Evolutionary conservation across 257 asterid species (phyloP).

Genomic region (Primulina eburnea): DNA sequence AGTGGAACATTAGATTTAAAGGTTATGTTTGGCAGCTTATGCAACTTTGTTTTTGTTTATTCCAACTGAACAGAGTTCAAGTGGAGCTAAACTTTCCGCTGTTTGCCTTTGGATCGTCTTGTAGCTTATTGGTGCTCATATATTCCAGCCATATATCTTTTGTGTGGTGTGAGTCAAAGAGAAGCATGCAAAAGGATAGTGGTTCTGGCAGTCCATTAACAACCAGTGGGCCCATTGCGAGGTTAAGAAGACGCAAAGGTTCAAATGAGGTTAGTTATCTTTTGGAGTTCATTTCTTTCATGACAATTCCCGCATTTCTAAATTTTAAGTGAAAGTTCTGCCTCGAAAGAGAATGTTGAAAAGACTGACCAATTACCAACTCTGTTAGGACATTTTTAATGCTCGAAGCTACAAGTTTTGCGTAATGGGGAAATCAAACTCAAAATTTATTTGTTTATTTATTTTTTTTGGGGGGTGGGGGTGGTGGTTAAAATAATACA

Average conservation of each 20-base stretch:
- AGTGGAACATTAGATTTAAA: too few relatives aligned
- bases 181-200: conserved; percentile 46
- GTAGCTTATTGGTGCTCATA: conserved; percentile 10
- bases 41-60: conserved; percentile 23
- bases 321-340: too few relatives aligned
- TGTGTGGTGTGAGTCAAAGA: conserved; percentile 22
- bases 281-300: conserved; percentile 14
- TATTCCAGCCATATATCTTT: conserved; percentile 2
- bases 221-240: conserved; percentile 49
- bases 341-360: too few relatives aligned
- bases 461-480: too few relatives aligned
- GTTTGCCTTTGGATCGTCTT: conserved; percentile 12
- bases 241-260: conserved; percentile 78
- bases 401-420: too few relatives aligned
- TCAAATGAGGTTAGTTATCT: conserved; percentile 76
- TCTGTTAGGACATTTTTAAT: too few relatives aligned
- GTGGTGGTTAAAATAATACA: too few relatives aligned
- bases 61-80: conserved; percentile 31
- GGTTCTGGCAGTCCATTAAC: conserved; percentile 55
- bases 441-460: too few relatives aligned
- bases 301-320: background rate
- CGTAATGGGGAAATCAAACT: too few relatives aligned
- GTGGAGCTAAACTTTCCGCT: background rate
- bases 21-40: conserved; percentile 6
- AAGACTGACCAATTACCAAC: too few relatives aligned